Evolutionary conservation across 306 rosid species (phyloP), one percentile per base, ranked within the genome.

Genomic region (Malus asiatica): DNA sequence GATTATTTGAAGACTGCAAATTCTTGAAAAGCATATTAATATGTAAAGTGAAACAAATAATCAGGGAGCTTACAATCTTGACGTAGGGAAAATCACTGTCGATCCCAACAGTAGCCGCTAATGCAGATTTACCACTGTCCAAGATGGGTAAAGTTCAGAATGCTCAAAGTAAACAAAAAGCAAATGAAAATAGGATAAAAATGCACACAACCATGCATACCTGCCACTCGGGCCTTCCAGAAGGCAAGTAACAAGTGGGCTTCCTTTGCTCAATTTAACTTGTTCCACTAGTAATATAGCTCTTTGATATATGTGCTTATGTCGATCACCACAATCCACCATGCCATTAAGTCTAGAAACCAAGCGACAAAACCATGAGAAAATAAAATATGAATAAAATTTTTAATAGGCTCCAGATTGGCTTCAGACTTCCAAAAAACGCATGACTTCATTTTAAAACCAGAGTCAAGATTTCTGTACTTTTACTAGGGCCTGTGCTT

Each of bases 221-320:
- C 98, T 96, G 91, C 99, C 98, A 74, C 93, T 87, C 20, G 93
- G 88, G 64, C 99, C 99, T 88, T 92, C 99, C 72, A 96, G 87
- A 83, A 96, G 99, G 83, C 98, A 89, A 59, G 96, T 88, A 81
- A 92, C 89, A 74, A 96, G 90, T 6, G 99, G 96, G 83, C 98
- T 92, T 89, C 97, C 97, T 82, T 86, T 84, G 81, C 99, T 96
- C 79, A 89, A 93, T 89, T 89, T 92, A 79, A 96, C 99, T 87
- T 96, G 97, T 85, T 90, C 97, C 84, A 88, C 98, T 76, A 96
- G 88, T 72, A 88, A 83, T 88, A 92, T 87, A 76, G 96, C 92
- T 78, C 93, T 90, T 83, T 89, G 88, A 83, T 86, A 86, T 69
- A 92, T 89, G 81, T 92, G 93, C 83, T 87, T 82, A 80, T 92